Conservation (phyloP, 2,329 filamentous ascomycete genomes). For the Sporothrix globosa region DNA sequence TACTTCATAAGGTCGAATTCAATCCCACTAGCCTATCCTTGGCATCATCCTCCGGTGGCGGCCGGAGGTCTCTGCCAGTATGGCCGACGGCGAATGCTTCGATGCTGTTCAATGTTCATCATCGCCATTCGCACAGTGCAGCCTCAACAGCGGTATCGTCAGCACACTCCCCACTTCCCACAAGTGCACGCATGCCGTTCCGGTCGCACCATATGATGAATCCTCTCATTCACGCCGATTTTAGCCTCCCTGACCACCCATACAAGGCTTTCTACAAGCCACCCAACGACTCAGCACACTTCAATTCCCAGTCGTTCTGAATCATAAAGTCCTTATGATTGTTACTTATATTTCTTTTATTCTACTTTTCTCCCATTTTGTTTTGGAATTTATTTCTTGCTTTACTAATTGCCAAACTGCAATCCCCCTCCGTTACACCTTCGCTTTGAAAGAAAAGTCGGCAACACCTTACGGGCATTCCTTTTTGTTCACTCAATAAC, state of each 20-base stretch:
- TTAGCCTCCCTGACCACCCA: conserved; percentile 75
- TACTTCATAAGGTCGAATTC: background rate
- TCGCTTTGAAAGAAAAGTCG: background rate
- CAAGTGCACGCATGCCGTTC: conserved; percentile 39
- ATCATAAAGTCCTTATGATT: background rate
- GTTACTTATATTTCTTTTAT: background rate
- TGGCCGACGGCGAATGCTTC: background rate
- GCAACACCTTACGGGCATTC: background rate
- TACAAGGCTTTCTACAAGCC: conserved; percentile 81
- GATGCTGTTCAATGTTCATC: background rate
- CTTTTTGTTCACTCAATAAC: background rate
- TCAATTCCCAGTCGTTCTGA: conserved; percentile 28
- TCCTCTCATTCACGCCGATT: conserved; percentile 72
- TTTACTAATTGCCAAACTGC: background rate
- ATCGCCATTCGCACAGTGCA: conserved; percentile 2
- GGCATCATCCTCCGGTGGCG: background rate
- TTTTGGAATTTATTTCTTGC: background rate
- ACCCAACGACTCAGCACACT: conserved; percentile 52
- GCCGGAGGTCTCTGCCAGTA: background rate
- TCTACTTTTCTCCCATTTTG: background rate
- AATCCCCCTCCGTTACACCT: background rate
- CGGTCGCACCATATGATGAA: conserved; percentile 57
- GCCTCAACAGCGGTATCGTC: background rate
- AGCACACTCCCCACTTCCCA: background rate
- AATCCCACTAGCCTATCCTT: background rate